Evolutionary conservation across 2,329 filamentous ascomycete genomes (phyloP).

Genomic region (Scedosporium minutisporum): DNA sequence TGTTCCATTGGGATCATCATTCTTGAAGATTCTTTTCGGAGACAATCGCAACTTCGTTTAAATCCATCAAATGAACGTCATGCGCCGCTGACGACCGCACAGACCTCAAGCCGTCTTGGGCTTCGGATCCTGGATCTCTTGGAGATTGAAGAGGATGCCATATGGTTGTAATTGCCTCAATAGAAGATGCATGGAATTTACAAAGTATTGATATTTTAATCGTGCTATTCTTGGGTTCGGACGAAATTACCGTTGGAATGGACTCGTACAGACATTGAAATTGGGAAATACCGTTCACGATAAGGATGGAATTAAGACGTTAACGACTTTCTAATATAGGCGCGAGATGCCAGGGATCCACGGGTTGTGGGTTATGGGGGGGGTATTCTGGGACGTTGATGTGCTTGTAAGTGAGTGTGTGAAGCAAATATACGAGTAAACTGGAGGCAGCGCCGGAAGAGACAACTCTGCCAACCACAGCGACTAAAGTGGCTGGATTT

Average conservation of each 20-base stretch:
- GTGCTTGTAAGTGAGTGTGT: background rate
- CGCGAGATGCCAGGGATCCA: background rate
- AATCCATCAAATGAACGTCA: background rate
- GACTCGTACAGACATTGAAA: too few relatives aligned
- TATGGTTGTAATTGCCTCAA: too few relatives aligned
- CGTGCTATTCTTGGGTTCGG: too few relatives aligned
- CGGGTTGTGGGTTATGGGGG: background rate
- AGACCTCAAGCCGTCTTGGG: background rate
- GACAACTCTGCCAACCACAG: background rate
- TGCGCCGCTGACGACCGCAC: background rate
- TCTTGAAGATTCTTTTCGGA: background rate
- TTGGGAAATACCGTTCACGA: too few relatives aligned
- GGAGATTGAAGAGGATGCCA: background rate
- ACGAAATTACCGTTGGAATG: too few relatives aligned
- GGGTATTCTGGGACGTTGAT: background rate
- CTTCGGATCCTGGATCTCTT: background rate
- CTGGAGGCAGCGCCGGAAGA: too few relatives aligned
- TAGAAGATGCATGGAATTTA: too few relatives aligned
- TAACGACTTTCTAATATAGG: too few relatives aligned
- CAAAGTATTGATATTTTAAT: too few relatives aligned
- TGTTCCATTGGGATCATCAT: background rate
- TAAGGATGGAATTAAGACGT: too few relatives aligned
- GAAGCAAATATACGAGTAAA: background rate
- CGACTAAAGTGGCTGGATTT: background rate
- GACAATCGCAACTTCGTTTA: background rate